phyloP scores from a whole-genome alignment of 345 rosid genomes.

The Eutrema heterophyllum region DNA sequence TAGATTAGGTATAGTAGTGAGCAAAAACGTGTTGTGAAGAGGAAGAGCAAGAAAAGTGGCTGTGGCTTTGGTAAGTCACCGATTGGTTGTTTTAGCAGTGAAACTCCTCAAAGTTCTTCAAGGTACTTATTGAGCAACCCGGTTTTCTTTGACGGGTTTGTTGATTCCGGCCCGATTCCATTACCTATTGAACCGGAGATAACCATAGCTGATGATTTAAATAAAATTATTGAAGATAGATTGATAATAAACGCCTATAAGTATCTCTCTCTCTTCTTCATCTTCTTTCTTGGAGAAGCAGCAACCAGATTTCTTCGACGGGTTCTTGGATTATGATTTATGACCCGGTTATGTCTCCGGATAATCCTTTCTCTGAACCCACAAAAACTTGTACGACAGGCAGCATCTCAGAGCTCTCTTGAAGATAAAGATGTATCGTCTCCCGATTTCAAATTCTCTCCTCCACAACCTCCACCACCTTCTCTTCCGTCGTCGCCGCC shows the following conservation, averaged over 20 bases:
- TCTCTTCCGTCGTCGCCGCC: slow-evolving; percentile 39
- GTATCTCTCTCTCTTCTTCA: slow-evolving; percentile 39
- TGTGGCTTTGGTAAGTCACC: slow-evolving; percentile 20
- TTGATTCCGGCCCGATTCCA: slow-evolving; percentile 27
- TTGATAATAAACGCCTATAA: slow-evolving; percentile 42
- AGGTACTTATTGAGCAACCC: slow-evolving; percentile 30
- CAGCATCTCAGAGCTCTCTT: slow-evolving; percentile 20
- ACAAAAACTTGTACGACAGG: slow-evolving; percentile 32
- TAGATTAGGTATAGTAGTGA: slow-evolving; percentile 34
- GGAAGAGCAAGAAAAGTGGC: slow-evolving; percentile 35
- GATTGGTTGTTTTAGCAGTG: slow-evolving; percentile 19
- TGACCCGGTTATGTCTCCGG: slow-evolving; percentile 48
- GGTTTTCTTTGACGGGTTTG: slow-evolving; percentile 34
- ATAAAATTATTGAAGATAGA: slow-evolving; percentile 5
- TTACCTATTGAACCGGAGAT: slow-evolving; percentile 28
- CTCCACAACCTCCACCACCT: slow-evolving; percentile 51
- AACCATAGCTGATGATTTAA: slow-evolving; percentile 11
- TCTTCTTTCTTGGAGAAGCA: slow-evolving; percentile 32
- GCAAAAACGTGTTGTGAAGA: slow-evolving; percentile 15
- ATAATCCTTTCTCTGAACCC: slow-evolving; percentile 33
- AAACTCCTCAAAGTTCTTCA: slow-evolving; percentile 31
- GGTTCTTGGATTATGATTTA: slow-evolving; percentile 47
- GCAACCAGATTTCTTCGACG: slow-evolving; percentile 46
- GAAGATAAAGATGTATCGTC: slow-evolving; percentile 28
- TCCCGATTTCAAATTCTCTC: slow-evolving; percentile 25